Base-by-base conservation (phyloP, 352 stramenopile genomes). In the Globisporangium heterothallicum region DNA sequence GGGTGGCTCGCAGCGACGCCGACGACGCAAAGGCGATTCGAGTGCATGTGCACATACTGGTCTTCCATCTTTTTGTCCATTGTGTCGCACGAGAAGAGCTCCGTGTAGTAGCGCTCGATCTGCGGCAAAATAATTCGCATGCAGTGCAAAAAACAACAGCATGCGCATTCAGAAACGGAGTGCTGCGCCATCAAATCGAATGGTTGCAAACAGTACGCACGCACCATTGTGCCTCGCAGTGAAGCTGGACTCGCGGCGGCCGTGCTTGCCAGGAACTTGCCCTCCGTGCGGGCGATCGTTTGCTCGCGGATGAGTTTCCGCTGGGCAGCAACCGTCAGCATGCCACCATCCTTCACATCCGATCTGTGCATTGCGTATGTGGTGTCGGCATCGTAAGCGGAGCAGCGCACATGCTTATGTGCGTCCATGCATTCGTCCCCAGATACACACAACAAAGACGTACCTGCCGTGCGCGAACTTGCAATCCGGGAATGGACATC, bases 11-110 rank as follows among this genome's bases (percentile, higher is more conserved):
- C 69, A 2, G 83, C 80, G 36, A 88, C 70, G 41, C 84, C 84
- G 9, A 87, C 77, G 22, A 94, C 78, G 53, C 84, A 91, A n/a
- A 92, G 68, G 5, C 84, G 80, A 53, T 94, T 94, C 38, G 84
- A 92, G 69, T 94, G 84, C 84, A 94, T 94, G 66, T 94, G 81
- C 51, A 94, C 79, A 63, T 87, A 92, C 49, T 92, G 81, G 59
- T 94, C 84, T 55, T 94, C 76, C 52, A 61, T 51, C 8, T 61
- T 47, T 47, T 81, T 79, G 54, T 70, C 70, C 73, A 84, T 90
- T 24, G 74, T 82, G 61, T 94, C 79, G 51, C 78, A 88, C 35
- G 77, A 81, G 38, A 89, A 94, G 49, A 94, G 66, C 58, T 91
- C 63, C 29, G 81, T 94, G 62, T 94, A 94, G 68, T 94, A 94